Evolutionary conservation across 106 monocot species (phyloP).

Genomic region (Triglochin maritima): DNA sequence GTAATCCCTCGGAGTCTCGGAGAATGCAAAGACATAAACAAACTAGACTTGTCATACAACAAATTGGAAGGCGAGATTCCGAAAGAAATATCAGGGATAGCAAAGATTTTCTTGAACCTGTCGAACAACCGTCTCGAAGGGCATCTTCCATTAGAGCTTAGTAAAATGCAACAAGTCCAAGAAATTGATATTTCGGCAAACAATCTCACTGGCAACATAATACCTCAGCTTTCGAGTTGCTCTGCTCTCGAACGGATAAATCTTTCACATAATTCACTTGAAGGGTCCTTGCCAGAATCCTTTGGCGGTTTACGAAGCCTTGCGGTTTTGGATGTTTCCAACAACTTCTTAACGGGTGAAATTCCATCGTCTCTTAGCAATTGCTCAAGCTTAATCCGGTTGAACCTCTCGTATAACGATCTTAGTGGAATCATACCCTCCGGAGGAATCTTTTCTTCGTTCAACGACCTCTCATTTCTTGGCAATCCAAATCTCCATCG

Average conservation of each 20-base stretch:
- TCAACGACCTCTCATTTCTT: conserved; percentile 25
- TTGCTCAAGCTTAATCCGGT: conserved; percentile 20
- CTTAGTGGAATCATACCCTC: conserved; percentile 30
- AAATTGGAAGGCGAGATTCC: conserved; percentile 33
- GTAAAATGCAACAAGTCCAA: conserved; percentile 31
- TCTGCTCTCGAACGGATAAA: conserved; percentile 22
- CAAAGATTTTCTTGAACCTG: conserved; percentile 32
- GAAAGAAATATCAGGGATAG: conserved; percentile 32
- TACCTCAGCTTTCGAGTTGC: conserved; percentile 23
- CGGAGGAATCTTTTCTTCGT: conserved; percentile 23
- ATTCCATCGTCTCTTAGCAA: conserved; percentile 34
- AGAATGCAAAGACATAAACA: conserved; percentile 18
- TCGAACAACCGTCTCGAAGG: conserved; percentile 45
- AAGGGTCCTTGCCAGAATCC: conserved; percentile 28
- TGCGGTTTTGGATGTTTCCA: conserved; percentile 39
- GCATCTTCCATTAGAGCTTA: conserved; percentile 22
- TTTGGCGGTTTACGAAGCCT: conserved; percentile 31
- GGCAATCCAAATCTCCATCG: conserved; percentile 41
- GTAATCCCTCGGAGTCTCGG: conserved; percentile 33
- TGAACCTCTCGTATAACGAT: conserved; percentile 57
- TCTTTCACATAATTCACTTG: conserved; percentile 44
- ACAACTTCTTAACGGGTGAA: conserved; percentile 35
- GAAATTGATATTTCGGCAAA: conserved; percentile 50
- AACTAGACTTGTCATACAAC: conserved; percentile 42
- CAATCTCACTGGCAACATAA: conserved; percentile 26